Percentiles rank a stretch among this genome's conserved stretches.
phyloP scores from a whole-genome alignment of 148 eudicot species.

The Drosera capensis region DNA sequence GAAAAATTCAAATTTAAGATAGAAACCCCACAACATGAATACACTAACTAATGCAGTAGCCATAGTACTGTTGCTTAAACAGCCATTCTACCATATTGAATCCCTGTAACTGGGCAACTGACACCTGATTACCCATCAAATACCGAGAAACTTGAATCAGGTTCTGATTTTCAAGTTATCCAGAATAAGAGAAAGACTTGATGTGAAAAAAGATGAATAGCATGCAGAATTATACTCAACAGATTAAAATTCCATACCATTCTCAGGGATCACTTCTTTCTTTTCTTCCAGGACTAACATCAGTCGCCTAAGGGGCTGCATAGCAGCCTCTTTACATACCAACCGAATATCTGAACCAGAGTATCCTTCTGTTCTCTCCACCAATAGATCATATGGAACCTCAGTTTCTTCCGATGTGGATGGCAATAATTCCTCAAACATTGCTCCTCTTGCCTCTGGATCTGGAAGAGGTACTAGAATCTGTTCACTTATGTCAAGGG shows the following conservation, averaged over 20 bases:
- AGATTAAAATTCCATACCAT: constrained; percentile 40
- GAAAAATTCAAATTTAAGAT: no score
- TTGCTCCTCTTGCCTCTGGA: constrained; percentile 79
- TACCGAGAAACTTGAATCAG: no score
- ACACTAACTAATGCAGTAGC: no score
- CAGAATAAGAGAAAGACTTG: no score
- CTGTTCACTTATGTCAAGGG: constrained; percentile 25
- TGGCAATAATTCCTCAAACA: constrained; percentile 86
- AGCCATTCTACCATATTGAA: no score
- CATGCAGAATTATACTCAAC: background rate
- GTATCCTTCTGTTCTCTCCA: constrained; percentile 73
- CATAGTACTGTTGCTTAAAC: no score
- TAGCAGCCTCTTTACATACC: constrained; percentile 96
- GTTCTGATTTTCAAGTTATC: no score
- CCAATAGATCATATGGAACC: constrained; percentile 68
- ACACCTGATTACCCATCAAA: no score
- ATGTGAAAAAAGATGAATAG: no score
- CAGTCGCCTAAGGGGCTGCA: constrained; percentile 91
- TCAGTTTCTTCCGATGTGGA: constrained; percentile 24
- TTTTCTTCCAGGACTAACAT: constrained; percentile 61
- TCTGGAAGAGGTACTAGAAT: constrained; percentile 96
- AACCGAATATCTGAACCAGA: constrained; percentile 91
- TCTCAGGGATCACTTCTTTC: constrained; percentile 56
- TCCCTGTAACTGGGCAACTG: no score
- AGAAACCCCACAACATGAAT: no score